A percentile compares a stretch with the other conserved stretches of the same genome.
Conservation (phyloP, 345 rosid genomes). For the Hibiscus tridactylites region DNA sequence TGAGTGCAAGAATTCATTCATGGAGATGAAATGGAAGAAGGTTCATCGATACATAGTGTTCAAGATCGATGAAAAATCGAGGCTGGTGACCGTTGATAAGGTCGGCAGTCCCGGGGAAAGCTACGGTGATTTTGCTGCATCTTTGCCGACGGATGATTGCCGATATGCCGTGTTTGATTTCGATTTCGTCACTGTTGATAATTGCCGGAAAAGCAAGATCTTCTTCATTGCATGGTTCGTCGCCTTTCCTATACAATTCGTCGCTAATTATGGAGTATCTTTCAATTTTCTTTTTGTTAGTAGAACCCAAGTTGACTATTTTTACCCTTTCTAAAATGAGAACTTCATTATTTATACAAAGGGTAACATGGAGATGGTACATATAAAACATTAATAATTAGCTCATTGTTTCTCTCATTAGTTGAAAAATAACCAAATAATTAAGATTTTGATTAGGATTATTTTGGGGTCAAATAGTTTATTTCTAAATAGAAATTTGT, state of each 20-base stretch:
- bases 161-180: conserved; percentile 91
- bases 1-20: conserved; percentile 79
- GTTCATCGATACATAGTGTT: conserved; percentile 75
- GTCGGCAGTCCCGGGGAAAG: conserved; percentile 75
- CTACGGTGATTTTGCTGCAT: conserved; percentile 60
- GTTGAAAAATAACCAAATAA: background rate
- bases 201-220: conserved; percentile 97
- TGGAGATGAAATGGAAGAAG: conserved; percentile 97
- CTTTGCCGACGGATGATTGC: conserved; percentile 79
- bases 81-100: conserved; percentile 79
- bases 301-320: background rate
- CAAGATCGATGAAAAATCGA: conserved; percentile 90
- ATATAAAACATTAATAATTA: background rate
- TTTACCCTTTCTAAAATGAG: background rate
- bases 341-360: background rate
- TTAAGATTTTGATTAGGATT: too few relatives aligned
- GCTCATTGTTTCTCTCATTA: background rate
- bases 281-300: background rate
- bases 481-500: too few relatives aligned
- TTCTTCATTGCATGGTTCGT: conserved; percentile 93
- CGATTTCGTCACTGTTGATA: conserved; percentile 86
- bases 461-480: too few relatives aligned
- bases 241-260: background rate
- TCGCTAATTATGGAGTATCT: background rate
- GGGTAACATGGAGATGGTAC: background rate